Conservation (phyloP, 305 asterid genomes). For the Nicotiana rustica region DNA sequence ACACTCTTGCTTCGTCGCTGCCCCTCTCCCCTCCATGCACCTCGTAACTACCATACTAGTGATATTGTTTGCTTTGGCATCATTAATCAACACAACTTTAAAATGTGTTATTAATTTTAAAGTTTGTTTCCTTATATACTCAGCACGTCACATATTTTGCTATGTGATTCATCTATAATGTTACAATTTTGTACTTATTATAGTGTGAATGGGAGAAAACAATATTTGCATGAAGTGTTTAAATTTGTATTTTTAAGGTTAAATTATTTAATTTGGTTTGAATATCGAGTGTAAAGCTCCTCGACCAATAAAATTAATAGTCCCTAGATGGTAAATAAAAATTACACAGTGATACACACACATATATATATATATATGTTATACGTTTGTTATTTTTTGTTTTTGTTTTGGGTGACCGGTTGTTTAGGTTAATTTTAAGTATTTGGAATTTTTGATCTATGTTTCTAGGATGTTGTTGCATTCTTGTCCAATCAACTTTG, state of each 20-base stretch:
- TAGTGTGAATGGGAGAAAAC: background rate
- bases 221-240: background rate
- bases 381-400: too few relatives aligned
- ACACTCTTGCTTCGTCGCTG: too few relatives aligned
- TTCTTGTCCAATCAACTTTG: slow-evolving; percentile 53
- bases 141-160: background rate
- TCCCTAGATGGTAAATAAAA: too few relatives aligned
- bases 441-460: too few relatives aligned
- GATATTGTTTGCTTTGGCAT: background rate
- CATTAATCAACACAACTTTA: fast-evolving
- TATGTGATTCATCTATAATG: fast-evolving
- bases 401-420: too few relatives aligned
- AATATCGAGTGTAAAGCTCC: background rate
- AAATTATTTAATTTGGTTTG: background rate
- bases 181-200: background rate
- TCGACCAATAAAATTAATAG: too few relatives aligned
- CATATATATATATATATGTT: too few relatives aligned
- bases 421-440: too few relatives aligned
- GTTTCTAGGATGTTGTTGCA: background rate
- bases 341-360: too few relatives aligned
- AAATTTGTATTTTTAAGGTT: background rate
- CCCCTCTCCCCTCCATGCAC: too few relatives aligned
- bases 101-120: background rate
- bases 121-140: background rate
- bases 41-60: too few relatives aligned